Conservation (phyloP, 345 rosid genomes). For the Lepidium aucheri region DNA sequence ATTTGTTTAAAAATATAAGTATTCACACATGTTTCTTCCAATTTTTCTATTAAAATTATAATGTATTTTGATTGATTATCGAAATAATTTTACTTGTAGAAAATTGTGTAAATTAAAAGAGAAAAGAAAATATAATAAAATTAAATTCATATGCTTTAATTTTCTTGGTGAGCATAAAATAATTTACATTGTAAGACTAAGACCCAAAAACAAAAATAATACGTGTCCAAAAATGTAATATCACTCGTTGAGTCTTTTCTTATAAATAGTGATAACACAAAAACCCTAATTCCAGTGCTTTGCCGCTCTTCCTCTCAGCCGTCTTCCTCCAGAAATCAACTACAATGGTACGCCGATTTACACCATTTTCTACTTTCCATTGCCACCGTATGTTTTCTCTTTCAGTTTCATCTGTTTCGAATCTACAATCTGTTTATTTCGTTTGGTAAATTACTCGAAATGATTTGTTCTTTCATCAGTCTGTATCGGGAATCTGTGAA, state of each 20-base stretch:
- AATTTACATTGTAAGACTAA: background rate
- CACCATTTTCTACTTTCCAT: background rate
- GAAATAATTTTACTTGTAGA: background rate
- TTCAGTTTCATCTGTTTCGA: background rate
- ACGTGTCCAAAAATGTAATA: constrained; percentile 9
- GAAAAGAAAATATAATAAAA: background rate
- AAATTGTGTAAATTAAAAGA: background rate
- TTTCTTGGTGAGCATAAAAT: background rate
- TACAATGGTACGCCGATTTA: constrained; percentile 12
- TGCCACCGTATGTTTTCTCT: background rate
- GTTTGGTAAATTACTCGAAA: background rate
- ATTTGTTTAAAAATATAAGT: too few relatives aligned
- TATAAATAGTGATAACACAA: constrained; percentile 2
- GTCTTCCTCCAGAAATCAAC: constrained; percentile 11
- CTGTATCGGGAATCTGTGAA: background rate
- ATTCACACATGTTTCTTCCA: background rate
- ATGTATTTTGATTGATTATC: background rate
- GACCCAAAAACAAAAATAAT: background rate
- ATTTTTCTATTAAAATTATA: background rate
- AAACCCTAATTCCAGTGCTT: constrained; percentile 12
- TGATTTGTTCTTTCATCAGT: background rate
- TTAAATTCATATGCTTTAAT: background rate
- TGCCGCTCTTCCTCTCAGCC: constrained; percentile 15
- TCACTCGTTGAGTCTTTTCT: background rate
- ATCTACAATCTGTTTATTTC: background rate